A percentile compares a stretch with the other conserved stretches of the same genome.
Evolutionary conservation across 352 stramenopile species (phyloP).

Genomic region (Globisporangium irregulare): DNA sequence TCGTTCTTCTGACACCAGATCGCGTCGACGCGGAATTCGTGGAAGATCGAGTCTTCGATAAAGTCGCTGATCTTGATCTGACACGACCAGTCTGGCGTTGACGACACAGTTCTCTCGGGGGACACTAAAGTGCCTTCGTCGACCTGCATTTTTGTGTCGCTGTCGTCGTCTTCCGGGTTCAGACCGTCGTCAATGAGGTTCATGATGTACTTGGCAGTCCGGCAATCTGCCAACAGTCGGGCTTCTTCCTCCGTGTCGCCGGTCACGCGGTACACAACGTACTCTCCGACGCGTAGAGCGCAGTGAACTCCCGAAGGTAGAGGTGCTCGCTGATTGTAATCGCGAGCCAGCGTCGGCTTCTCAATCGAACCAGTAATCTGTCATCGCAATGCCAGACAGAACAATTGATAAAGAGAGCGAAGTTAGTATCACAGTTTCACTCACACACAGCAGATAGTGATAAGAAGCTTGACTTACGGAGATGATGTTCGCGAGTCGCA

Average conservation of each 20-base stretch:
- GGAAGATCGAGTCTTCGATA: slow-evolving; percentile 28
- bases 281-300: slow-evolving; percentile 37
- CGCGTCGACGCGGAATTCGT: slow-evolving; percentile 59
- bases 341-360: slow-evolving; percentile 15
- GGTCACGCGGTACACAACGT: slow-evolving; percentile 49
- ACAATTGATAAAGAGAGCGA: not conserved
- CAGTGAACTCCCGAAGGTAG: slow-evolving; percentile 25
- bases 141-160: slow-evolving; percentile 39
- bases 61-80: slow-evolving; percentile 50
- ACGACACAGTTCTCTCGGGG: not conserved
- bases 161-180: slow-evolving; percentile 40
- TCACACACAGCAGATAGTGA: not conserved
- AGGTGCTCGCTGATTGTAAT: slow-evolving; percentile 4
- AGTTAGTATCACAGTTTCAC: not conserved
- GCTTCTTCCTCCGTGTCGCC: slow-evolving; percentile 50
- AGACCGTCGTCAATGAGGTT: slow-evolving; percentile 72
- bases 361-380: slow-evolving; percentile 47
- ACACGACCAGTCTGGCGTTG: slow-evolving; percentile 45
- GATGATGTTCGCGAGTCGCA: slow-evolving; percentile 64
- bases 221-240: slow-evolving; percentile 43
- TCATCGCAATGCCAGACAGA: slow-evolving; percentile 1
- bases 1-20: slow-evolving; percentile 33
- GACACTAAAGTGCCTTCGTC: slow-evolving; percentile 14
- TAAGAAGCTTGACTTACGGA: slow-evolving; percentile 36
- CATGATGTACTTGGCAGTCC: slow-evolving; percentile 55